Conservation (phyloP, 1,139 yeast species). For the Blastobotrys elegans region DNA sequence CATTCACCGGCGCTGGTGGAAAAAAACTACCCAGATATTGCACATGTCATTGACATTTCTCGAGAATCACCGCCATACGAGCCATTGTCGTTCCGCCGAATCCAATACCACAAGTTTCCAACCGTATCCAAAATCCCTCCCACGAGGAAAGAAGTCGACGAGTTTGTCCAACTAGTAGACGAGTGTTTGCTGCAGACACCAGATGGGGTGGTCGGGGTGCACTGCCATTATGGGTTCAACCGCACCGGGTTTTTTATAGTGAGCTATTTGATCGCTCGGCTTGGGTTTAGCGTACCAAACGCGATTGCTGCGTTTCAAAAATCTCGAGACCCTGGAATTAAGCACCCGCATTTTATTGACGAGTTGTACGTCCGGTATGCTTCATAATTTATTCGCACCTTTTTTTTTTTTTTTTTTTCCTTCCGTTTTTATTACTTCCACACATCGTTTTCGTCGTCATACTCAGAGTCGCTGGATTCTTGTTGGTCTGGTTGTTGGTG, state of each 20-base stretch:
- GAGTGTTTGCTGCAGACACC: constrained; percentile 32
- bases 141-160: constrained; percentile 52
- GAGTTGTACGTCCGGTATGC: constrained; percentile 61
- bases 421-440: too few species aligned
- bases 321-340: constrained; percentile 68
- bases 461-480: constrained; percentile 6
- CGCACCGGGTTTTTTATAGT: constrained; percentile 73
- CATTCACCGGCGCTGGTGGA: constrained; percentile 62
- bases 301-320: constrained; percentile 56
- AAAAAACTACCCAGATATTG: constrained; percentile 43
- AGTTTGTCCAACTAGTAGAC: constrained; percentile 53
- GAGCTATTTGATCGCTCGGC: constrained; percentile 58
- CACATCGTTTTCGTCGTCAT: constrained; percentile 17
- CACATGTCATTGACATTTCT: constrained; percentile 66
- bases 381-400: neutral
- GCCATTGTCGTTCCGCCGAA: constrained; percentile 49
- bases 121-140: constrained; percentile 79
- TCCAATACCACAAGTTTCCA: constrained; percentile 64
- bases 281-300: constrained; percentile 56
- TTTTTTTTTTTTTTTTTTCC: neutral
- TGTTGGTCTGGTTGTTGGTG: neutral
- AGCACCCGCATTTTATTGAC: constrained; percentile 73
- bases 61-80: constrained; percentile 74
- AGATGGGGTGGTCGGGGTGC: constrained; percentile 49
- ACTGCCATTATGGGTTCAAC: constrained; percentile 80